These are phyloP conservation scores for Dicorynia guianensis DNA, from an alignment of 306 rosid genomes.

Conservation along the genomic window DNA sequence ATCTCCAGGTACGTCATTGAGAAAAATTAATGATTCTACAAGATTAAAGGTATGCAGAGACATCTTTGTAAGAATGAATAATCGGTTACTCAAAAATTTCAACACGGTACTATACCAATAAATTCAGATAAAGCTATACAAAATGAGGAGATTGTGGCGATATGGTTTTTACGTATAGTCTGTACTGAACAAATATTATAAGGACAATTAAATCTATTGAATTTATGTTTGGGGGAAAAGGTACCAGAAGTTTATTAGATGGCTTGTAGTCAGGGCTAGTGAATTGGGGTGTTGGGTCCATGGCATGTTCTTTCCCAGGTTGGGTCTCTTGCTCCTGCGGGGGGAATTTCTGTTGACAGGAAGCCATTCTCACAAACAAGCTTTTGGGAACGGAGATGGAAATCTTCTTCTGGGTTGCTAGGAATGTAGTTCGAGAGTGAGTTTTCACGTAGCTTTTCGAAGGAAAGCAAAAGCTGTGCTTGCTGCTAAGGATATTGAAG, in stretches of 20 bases:
- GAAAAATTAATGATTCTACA: no score
- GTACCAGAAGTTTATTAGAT: conserved; percentile 74
- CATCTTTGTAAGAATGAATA: no score
- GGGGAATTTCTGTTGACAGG: conserved; percentile 58
- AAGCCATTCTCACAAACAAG: conserved; percentile 67
- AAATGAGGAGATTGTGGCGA: no score
- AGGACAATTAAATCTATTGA: no score
- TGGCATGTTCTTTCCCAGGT: conserved; percentile 78
- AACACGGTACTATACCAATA: no score
- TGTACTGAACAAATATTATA: no score
- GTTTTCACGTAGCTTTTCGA: conserved; percentile 4
- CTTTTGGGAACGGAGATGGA: conserved; percentile 2
- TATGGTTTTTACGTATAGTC: no score
- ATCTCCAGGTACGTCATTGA: no score
- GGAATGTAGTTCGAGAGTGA: conserved; percentile 23
- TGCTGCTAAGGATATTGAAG: conserved; percentile 32
- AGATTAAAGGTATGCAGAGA: no score
- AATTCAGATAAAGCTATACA: no score
- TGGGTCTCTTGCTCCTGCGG: conserved; percentile 68
- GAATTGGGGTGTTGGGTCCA: conserved; percentile 84
- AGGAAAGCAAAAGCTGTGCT: neutral
- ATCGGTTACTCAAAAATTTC: no score
- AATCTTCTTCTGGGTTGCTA: conserved; percentile 31
- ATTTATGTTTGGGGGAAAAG: neutral
- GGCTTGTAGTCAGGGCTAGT: conserved; percentile 64